Conservation (phyloP, 345 rosid species). For the Trapa bicornis region DNA sequence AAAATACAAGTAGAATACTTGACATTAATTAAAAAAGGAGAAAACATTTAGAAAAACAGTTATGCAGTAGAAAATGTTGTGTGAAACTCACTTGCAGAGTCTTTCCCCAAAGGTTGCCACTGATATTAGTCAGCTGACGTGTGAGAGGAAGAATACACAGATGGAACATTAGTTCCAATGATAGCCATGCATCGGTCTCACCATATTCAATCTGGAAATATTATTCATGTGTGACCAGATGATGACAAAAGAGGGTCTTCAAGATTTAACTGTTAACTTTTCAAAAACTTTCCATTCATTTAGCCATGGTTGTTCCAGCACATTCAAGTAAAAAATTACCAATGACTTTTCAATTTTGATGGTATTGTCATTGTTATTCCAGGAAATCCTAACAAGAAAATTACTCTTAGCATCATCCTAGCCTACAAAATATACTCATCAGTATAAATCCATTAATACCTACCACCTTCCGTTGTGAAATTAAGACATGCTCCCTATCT, state of each 20-base stretch:
- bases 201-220: slow-evolving; percentile 76
- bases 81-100: slow-evolving; percentile 72
- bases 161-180: slow-evolving; percentile 99
- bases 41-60: background rate
- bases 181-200: slow-evolving; percentile 96
- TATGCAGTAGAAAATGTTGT: background rate
- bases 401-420: background rate
- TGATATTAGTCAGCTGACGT: slow-evolving; percentile 90
- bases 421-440: background rate
- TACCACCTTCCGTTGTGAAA: background rate
- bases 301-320: background rate
- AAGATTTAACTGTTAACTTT: too few relatives aligned
- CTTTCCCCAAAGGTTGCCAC: slow-evolving; percentile 98
- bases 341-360: background rate
- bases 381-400: background rate
- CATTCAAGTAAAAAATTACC: background rate
- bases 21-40: background rate
- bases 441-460: too few relatives aligned
- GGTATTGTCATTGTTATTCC: background rate
- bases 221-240: slow-evolving; percentile 7
- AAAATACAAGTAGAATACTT: slow-evolving; percentile 2
- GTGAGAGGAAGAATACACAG: slow-evolving; percentile 94
- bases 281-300: background rate
- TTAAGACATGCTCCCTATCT: background rate
- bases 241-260: background rate